Base-by-base conservation (phyloP, 2,329 filamentous ascomycete species). In the Ophiostoma novo-ulmi region DNA sequence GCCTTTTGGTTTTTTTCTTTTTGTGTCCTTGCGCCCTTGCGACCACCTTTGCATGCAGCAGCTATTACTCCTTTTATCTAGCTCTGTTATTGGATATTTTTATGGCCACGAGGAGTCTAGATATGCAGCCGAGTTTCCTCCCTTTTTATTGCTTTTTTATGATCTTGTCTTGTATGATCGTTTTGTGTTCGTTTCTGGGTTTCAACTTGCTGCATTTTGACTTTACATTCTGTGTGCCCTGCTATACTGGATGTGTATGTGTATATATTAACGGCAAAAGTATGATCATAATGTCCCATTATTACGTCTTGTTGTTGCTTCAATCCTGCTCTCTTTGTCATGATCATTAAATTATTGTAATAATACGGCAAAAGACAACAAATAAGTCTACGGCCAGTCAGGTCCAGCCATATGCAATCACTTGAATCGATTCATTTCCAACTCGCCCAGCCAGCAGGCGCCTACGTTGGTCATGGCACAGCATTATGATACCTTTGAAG, bases 221-320 rank as follows among this genome's bases (percentile, higher is more conserved):
- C 17, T 31, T 31, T 31, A 26, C 44, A 20, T 48, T 17, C 13
- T 17, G 14, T 7, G 5, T 58, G 52, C 5, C 22, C 26, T 26
- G 26, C 26, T 26, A 26, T 26, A 26, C 26, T 26, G 26, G 26
- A 26, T 26, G 26, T 58, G 22, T n/a, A 58, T 22, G 52, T 58
- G n/a, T 48, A 48, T 58, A 58, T 58, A 26, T 26, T 58, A 58
- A 58, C 26, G 52, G 26, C 52, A 58, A 55, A 55, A 55, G 22
- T 58, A 58, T 26, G 52, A 58, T 26, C n/a, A 8, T 55, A 20
- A 55, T 55, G 13, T 44, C 41, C 13, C 13, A 17, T 44, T 39
- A 13, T 31, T 31, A 1, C 38, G 38, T 10, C 38, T 13, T 39
- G 38, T 39, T 39, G 38, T 39, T 31, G 2, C 31, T 31, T 3